Evolutionary conservation across 768 basidiomycete genomes (phyloP).

Genomic region (Calvatia gigantea): DNA sequence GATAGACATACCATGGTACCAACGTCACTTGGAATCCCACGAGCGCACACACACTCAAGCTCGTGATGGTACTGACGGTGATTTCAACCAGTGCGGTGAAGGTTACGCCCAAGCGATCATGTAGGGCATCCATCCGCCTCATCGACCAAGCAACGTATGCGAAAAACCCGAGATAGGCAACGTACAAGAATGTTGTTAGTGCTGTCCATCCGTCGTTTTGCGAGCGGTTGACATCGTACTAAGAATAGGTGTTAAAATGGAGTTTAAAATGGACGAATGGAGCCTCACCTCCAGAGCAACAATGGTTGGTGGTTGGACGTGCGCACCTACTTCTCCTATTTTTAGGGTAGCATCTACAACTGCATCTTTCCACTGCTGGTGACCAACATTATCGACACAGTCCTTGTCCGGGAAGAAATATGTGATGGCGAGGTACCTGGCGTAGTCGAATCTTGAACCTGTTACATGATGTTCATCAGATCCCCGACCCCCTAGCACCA

Average conservation of each 20-base stretch:
- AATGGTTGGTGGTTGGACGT: constrained; percentile 35
- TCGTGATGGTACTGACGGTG: constrained; percentile 88
- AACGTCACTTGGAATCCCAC: constrained; percentile 86
- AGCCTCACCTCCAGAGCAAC: constrained; percentile 44
- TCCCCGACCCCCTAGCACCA: constrained; percentile 75
- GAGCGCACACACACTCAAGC: constrained; percentile 87
- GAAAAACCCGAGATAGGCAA: constrained; percentile 75
- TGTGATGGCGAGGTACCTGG: constrained; percentile 72
- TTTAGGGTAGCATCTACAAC: constrained; percentile 37
- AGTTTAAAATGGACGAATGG: constrained; percentile 5
- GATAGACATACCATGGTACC: constrained; percentile 71
- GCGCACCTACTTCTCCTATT: constrained; percentile 26
- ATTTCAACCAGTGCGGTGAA: constrained; percentile 94
- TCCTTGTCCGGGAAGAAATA: constrained; percentile 80
- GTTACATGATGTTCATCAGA: constrained; percentile 46
- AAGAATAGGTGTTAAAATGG: constrained; percentile 13
- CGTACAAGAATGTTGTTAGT: constrained; percentile 67
- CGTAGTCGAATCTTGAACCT: constrained; percentile 54
- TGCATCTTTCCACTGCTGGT: constrained; percentile 58
- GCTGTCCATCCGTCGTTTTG: constrained; percentile 47
- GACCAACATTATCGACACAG: constrained; percentile 61
- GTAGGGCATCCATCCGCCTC: constrained; percentile 76
- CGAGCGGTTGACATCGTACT: constrained; percentile 54
- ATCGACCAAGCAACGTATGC: constrained; percentile 75
- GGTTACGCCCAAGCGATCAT: constrained; percentile 86